These are phyloP conservation scores for Obba rivulosa DNA, from an alignment of 768 basidiomycete species.

Conservation along the genomic window DNA sequence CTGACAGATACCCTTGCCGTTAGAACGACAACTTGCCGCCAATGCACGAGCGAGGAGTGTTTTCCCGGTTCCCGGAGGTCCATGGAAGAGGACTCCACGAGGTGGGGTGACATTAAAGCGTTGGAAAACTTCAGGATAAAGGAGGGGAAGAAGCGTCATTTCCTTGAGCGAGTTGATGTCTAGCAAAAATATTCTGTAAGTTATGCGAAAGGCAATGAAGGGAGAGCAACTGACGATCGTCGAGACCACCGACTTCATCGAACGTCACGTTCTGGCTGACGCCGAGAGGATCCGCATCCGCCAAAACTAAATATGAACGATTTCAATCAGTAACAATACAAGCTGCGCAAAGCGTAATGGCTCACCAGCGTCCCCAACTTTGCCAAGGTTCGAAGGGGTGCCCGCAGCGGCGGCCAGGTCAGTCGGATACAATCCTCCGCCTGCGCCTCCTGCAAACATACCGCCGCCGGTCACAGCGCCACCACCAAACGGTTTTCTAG, in stretches of 20 bases:
- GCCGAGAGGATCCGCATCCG: slow-evolving; percentile 94
- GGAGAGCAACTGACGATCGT: slow-evolving; percentile 64
- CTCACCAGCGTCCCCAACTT: slow-evolving; percentile 72
- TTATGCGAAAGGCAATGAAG: slow-evolving; percentile 1
- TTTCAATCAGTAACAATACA: slow-evolving; percentile 14
- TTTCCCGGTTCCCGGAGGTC: slow-evolving; percentile 98
- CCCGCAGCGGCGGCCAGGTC: slow-evolving; percentile 66
- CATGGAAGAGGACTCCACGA: slow-evolving; percentile 94
- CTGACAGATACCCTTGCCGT: slow-evolving; percentile 85
- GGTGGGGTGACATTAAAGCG: slow-evolving; percentile 92
- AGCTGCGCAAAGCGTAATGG: slow-evolving; percentile 8
- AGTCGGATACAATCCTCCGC: slow-evolving; percentile 53
- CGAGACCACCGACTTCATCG: slow-evolving; percentile 93
- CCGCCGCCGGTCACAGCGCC: slow-evolving; percentile 39
- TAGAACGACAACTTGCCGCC: slow-evolving; percentile 84
- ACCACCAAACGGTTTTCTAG: slow-evolving; percentile 58
- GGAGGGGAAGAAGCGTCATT: slow-evolving; percentile 92
- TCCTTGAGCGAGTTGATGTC: slow-evolving; percentile 97
- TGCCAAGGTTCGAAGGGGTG: slow-evolving; percentile 82
- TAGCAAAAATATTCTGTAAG: slow-evolving; percentile 22
- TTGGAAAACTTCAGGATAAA: slow-evolving; percentile 97
- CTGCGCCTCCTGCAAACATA: slow-evolving; percentile 43
- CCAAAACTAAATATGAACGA: slow-evolving; percentile 50
- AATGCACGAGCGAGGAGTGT: slow-evolving; percentile 91
- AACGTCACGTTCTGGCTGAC: slow-evolving; percentile 93